These are phyloP conservation scores for Colletotrichum gigasporum DNA, from an alignment of 2,329 filamentous ascomycete genomes.

Conservation along the genomic window DNA sequence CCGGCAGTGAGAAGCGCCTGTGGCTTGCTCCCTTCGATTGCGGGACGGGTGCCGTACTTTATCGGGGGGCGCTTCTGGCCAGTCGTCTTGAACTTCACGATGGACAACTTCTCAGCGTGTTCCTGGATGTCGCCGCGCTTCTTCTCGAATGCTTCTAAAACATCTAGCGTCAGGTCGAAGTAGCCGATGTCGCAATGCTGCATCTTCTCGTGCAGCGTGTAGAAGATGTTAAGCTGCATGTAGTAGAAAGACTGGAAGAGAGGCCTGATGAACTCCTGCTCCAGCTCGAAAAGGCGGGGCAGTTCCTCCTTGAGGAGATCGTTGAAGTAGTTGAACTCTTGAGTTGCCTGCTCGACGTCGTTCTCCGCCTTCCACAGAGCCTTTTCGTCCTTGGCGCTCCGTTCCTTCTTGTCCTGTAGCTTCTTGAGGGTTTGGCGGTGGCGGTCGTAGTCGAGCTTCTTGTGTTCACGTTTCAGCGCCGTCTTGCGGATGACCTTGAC, in stretches of 20 bases:
- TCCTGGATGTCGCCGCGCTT: constrained; percentile 92
- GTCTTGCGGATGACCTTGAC: constrained; percentile 96
- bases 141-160: constrained; percentile 89
- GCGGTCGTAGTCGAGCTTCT: constrained; percentile 95
- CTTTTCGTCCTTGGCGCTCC: constrained; percentile 95
- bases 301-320: constrained; percentile 95
- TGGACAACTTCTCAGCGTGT: constrained; percentile 81
- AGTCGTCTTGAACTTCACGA: constrained; percentile 91
- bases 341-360: constrained; percentile 88
- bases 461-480: constrained; percentile 90
- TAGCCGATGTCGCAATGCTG: constrained; percentile 97
- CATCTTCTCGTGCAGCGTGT: constrained; percentile 98
- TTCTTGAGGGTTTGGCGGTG: constrained; percentile 88
- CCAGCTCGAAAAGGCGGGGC: constrained; percentile 88
- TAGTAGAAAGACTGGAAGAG: constrained; percentile 99
- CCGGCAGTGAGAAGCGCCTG: constrained; percentile 63
- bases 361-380: constrained; percentile 95
- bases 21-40: constrained; percentile 58
- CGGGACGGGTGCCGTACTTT: constrained; percentile 67
- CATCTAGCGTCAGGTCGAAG: constrained; percentile 90
- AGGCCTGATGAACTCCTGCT: constrained; percentile 94
- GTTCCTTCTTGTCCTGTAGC: constrained; percentile 97
- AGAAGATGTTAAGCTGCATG: constrained; percentile 99
- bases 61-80: constrained; percentile 69
- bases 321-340: constrained; percentile 98